Percentiles rank a stretch among this genome's conserved stretches.
Conservation (phyloP, 345 rosid genomes). For the Populus pruinosa region DNA sequence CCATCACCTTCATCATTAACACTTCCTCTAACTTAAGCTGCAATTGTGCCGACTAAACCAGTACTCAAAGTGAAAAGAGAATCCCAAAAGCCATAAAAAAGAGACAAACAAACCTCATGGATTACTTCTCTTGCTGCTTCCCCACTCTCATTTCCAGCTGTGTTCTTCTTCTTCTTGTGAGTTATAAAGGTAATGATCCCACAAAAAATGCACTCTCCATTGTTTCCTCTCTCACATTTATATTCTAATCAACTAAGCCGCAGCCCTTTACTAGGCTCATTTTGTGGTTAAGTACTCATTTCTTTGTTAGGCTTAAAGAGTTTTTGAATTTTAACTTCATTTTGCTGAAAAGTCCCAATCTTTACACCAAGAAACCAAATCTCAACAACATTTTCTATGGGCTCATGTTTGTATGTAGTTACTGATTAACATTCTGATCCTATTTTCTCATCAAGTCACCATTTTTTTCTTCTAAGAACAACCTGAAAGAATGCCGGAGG, state of each 20-base stretch:
- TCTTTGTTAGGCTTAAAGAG: not conserved
- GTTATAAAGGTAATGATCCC: slow-evolving; percentile 13
- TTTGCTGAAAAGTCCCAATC: not conserved
- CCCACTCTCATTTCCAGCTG: not conserved
- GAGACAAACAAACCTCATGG: not conserved
- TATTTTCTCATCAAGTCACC: not conserved
- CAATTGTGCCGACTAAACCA: not conserved
- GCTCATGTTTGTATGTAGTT: not conserved
- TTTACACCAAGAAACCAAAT: not conserved
- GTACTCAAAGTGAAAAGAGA: not conserved
- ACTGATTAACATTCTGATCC: not conserved
- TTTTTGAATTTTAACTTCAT: not conserved
- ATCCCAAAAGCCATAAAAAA: not conserved
- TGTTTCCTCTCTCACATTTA: not conserved
- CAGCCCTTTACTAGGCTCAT: not conserved
- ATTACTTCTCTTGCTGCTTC: slow-evolving; percentile 5
- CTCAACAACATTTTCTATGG: not conserved
- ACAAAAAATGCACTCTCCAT: not conserved
- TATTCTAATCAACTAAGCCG: not conserved
- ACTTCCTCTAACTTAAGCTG: not conserved
- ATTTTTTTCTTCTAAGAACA: not conserved
- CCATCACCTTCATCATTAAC: not conserved
- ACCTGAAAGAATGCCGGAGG: too few species aligned
- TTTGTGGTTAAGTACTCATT: not conserved
- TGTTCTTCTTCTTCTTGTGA: slow-evolving; percentile 13